Base-by-base conservation (phyloP, 2,329 filamentous ascomycete species). In the Trichothecium sympodiale region DNA sequence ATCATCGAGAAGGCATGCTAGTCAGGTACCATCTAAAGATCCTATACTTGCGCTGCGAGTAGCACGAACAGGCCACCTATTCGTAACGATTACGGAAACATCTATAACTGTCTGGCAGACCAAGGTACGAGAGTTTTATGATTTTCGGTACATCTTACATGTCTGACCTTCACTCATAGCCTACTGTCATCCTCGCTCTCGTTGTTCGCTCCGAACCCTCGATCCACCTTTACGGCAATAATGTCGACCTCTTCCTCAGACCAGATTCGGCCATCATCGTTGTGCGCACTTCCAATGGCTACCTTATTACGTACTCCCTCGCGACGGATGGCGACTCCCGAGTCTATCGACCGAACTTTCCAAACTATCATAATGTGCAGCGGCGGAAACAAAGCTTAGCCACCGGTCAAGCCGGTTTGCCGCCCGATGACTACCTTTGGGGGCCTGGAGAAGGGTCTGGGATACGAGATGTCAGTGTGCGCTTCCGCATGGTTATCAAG, bases 401-500 rank as follows among this genome's bases (percentile, higher is more conserved):
- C 34, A 72, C 69, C 16, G 69, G 69, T n/a, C 66, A 70, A 12
- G 61, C 69, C 4, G 66, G 70, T 25, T 55, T 64, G 8, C 62
- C 63, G 14, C 72, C 74, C 2, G 76, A 80, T 35, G 70, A 77
- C 45, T 74, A 81, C 34, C 55, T 82, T 10, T 76, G 82, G 57
- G 84, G 84, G 0, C 76, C 83, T 2, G 88, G 88, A 25, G 91
- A 95, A 55, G 83, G 83, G 8, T 72, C 72, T 33, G 85, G 85
- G 4, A 79, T 94, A 34, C 75, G 77, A 36, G 91, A 98, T 58
- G 77, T 94, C 38, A 94, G 82, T 48, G 71, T 98, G 33, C 82
- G 86, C 9, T 98, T 98, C 59, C 77, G 89, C 38, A 94, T 95
- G 83, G 89, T 94, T 12, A 96, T 98, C 52, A 93, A 94, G 54